A percentile compares a stretch with the other conserved stretches of the same genome.
Evolutionary conservation across 2,329 filamentous ascomycete genomes (phyloP).

Genomic region (Thelonectria discophora): DNA sequence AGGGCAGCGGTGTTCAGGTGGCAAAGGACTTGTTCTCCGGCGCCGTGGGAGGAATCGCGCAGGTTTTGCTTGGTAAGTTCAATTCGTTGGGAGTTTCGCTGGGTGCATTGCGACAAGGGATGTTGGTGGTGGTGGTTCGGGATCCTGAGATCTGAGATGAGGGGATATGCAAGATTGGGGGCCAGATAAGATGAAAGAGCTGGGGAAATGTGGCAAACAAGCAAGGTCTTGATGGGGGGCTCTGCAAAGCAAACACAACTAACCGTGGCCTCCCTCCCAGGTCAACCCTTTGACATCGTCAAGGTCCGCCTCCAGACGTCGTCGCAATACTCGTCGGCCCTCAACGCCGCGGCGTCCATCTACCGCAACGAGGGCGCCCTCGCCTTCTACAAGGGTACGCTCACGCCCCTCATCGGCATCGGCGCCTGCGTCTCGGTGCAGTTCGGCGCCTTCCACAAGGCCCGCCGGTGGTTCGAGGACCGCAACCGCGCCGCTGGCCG

Average conservation of each 20-base stretch:
- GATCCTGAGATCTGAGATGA: constrained; percentile 24
- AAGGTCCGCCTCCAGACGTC: constrained; percentile 97
- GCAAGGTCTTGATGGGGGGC: too few species aligned
- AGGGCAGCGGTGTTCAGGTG: constrained; percentile 62
- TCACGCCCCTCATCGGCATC: constrained; percentile 94
- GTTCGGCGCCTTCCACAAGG: constrained; percentile 96
- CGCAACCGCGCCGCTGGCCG: constrained; percentile 71
- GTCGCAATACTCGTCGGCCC: constrained; percentile 79
- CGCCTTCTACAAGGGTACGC: constrained; percentile 98
- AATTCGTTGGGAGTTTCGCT: not conserved
- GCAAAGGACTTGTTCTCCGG: constrained; percentile 92
- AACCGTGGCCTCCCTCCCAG: constrained; percentile 48
- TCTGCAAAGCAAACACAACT: not conserved
- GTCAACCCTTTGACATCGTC: constrained; percentile 86
- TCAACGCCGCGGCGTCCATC: constrained; percentile 84
- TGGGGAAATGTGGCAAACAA: constrained; percentile 1
- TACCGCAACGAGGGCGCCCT: constrained; percentile 86
- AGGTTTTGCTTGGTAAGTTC: constrained; percentile 83
- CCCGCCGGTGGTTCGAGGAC: constrained; percentile 84
- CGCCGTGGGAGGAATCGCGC: constrained; percentile 89
- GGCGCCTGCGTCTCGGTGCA: constrained; percentile 98
- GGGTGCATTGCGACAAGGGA: not conserved
- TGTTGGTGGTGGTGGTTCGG: constrained; percentile 4
- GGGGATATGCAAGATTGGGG: constrained; percentile 4
- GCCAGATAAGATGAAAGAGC: constrained; percentile 16